A percentile compares a stretch with the other conserved stretches of the same genome.
Conservation (phyloP, 306 rosid genomes). For the Ammopiptanthus mongolicus region DNA sequence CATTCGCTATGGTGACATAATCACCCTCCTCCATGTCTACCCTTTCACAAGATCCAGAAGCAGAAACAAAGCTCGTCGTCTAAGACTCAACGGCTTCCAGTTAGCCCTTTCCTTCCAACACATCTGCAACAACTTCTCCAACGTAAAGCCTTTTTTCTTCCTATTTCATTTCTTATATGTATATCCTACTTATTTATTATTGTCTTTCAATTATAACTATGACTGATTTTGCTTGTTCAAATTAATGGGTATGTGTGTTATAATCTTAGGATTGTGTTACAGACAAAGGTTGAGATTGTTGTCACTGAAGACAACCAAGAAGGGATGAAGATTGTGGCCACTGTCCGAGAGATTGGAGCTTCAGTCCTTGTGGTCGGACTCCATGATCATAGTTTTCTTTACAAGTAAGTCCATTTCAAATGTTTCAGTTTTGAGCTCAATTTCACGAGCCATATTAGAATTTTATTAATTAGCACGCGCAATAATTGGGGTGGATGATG, state of each 20-base stretch:
- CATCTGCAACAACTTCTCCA: slow-evolving; percentile 57
- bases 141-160: slow-evolving; percentile 27
- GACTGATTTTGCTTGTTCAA: not conserved
- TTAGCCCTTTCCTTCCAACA: slow-evolving; percentile 73
- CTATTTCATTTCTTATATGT: not conserved
- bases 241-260: slow-evolving; percentile 28
- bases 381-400: slow-evolving; percentile 87
- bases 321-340: slow-evolving; percentile 57
- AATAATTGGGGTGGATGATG: not conserved
- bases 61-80: slow-evolving; percentile 50
- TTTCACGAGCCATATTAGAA: not conserved
- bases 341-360: slow-evolving; percentile 67
- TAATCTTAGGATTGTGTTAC: slow-evolving; percentile 63
- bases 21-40: slow-evolving; percentile 72
- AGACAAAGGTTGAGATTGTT: slow-evolving; percentile 90
- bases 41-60: slow-evolving; percentile 43
- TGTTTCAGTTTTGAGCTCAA: not conserved
- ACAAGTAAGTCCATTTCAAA: slow-evolving; percentile 50
- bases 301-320: slow-evolving; percentile 78
- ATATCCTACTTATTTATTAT: not conserved
- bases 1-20: slow-evolving; percentile 61
- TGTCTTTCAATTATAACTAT: not conserved
- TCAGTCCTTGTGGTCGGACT: slow-evolving; percentile 80
- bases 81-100: slow-evolving; percentile 66
- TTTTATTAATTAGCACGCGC: too few species aligned